phyloP scores from a whole-genome alignment of 148 eudicot genomes.

The Nepenthes mirabilis region DNA sequence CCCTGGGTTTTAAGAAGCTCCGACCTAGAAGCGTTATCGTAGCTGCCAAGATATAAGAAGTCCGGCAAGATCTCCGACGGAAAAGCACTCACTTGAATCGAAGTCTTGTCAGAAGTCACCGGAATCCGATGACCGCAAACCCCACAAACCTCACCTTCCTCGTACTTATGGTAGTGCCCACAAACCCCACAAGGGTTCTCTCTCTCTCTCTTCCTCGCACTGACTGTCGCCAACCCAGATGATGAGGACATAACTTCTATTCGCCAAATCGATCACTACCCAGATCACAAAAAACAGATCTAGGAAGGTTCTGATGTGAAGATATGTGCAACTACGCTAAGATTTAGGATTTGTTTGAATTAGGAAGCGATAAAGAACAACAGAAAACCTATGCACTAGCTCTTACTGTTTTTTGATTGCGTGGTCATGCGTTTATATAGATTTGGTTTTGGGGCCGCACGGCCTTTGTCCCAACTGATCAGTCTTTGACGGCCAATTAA shows the following conservation, averaged over 20 bases:
- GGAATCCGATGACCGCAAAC: constrained; percentile 83
- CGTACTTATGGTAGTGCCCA: constrained; percentile 95
- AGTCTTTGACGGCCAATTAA: too few species aligned
- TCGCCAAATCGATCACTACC: too few species aligned
- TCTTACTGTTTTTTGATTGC: too few species aligned
- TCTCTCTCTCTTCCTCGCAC: constrained; percentile 88
- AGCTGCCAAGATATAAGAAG: constrained; percentile 74
- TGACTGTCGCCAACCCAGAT: constrained; percentile 1
- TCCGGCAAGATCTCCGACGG: constrained; percentile 87
- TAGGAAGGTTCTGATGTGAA: too few species aligned
- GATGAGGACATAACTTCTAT: neutral
- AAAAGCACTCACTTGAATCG: constrained; percentile 58
- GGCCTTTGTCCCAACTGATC: too few species aligned
- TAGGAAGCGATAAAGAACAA: too few species aligned
- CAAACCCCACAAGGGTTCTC: constrained; percentile 83
- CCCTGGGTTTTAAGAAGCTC: constrained; percentile 83
- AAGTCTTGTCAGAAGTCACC: constrained; percentile 20
- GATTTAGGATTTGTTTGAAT: too few species aligned
- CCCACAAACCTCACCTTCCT: constrained; percentile 90
- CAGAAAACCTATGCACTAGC: too few species aligned
- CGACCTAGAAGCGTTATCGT: constrained; percentile 81
- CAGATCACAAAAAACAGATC: constrained; percentile 10
- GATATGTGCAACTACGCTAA: too few species aligned
- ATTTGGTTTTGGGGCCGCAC: too few species aligned
- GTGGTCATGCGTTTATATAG: too few species aligned